Percentiles rank a stretch among this genome's conserved stretches.
Conservation (phyloP, 805 yeast genomes). For the Pichia insulana region DNA sequence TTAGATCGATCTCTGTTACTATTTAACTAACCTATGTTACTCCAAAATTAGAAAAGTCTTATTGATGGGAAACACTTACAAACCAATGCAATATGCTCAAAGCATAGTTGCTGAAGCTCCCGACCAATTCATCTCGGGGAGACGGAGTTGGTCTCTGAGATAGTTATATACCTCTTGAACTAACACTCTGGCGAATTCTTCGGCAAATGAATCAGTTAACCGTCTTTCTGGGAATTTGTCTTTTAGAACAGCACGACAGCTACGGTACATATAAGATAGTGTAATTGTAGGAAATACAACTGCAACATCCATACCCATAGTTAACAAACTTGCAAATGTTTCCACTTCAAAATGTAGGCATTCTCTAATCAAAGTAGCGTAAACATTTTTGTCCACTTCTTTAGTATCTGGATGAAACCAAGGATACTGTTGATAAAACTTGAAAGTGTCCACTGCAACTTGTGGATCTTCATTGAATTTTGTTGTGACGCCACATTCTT, state of each 20-base stretch:
- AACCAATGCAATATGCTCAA: not conserved
- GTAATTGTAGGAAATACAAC: constrained; percentile 8
- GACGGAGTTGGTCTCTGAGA: constrained; percentile 4
- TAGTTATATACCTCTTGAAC: constrained; percentile 6
- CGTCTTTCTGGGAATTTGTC: constrained; percentile 3
- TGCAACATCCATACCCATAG: constrained; percentile 10
- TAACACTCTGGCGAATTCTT: constrained; percentile 7
- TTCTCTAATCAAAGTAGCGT: constrained; percentile 11
- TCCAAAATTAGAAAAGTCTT: too few species aligned
- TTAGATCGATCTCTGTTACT: too few species aligned
- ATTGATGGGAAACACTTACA: too few species aligned
- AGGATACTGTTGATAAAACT: constrained; percentile 4
- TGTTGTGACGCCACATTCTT: constrained; percentile 8
- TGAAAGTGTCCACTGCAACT: constrained; percentile 9
- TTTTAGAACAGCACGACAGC: constrained; percentile 6
- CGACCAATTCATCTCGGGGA: constrained; percentile 9
- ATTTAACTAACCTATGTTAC: too few species aligned
- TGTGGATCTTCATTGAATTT: constrained; percentile 12
- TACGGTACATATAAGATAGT: constrained; percentile 7
- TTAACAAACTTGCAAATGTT: constrained; percentile 12
- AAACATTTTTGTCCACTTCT: constrained; percentile 5
- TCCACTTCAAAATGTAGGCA: constrained; percentile 15
- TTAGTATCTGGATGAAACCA: constrained; percentile 9
- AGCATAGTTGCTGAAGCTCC: constrained; percentile 6
- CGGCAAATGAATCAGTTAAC: constrained; percentile 5